phyloP scores from a whole-genome alignment of 2,329 filamentous ascomycete genomes.

The Fusarium aywerte region DNA sequence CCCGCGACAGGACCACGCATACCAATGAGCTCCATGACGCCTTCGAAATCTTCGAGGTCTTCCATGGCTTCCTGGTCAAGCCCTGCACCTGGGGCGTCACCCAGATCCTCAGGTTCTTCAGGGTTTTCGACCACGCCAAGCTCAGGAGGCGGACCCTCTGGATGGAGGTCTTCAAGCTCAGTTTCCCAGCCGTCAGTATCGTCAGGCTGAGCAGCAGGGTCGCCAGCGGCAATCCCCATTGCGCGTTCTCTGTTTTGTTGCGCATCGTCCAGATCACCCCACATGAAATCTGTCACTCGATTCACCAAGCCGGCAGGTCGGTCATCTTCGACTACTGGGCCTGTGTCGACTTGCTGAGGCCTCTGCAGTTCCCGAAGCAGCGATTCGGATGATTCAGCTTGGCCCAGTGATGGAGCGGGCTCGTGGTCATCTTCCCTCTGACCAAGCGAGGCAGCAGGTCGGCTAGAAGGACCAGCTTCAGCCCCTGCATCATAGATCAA shows the following conservation, averaged over 20 bases:
- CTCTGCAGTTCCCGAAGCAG: slow-evolving; percentile 4
- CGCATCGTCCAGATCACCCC: slow-evolving; percentile 63
- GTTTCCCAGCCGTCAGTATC: slow-evolving; percentile 51
- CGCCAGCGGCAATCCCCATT: slow-evolving; percentile 51
- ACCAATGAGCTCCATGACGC: slow-evolving; percentile 93
- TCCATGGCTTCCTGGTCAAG: slow-evolving; percentile 81
- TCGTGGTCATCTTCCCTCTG: slow-evolving; percentile 5
- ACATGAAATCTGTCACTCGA: slow-evolving; percentile 69
- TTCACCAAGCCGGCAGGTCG: slow-evolving; percentile 43
- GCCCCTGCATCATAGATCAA: not conserved
- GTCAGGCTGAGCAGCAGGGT: slow-evolving; percentile 51
- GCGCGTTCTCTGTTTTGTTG: slow-evolving; percentile 51
- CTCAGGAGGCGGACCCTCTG: slow-evolving; percentile 49
- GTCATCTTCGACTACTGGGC: slow-evolving; percentile 29
- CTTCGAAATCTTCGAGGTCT: slow-evolving; percentile 93
- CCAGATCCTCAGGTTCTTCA: slow-evolving; percentile 60
- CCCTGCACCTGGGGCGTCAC: slow-evolving; percentile 72
- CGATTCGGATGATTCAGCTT: not conserved
- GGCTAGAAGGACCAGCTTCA: not conserved
- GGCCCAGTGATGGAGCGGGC: slow-evolving; percentile 8
- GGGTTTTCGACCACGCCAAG: slow-evolving; percentile 40
- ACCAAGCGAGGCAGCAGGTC: not conserved
- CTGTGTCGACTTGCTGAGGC: slow-evolving; percentile 9
- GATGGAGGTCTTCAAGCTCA: slow-evolving; percentile 49
- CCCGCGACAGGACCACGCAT: slow-evolving; percentile 94